phyloP scores from a whole-genome alignment of 1,284 basidiomycete genomes.

The Anthracocystis setariae region DNA sequence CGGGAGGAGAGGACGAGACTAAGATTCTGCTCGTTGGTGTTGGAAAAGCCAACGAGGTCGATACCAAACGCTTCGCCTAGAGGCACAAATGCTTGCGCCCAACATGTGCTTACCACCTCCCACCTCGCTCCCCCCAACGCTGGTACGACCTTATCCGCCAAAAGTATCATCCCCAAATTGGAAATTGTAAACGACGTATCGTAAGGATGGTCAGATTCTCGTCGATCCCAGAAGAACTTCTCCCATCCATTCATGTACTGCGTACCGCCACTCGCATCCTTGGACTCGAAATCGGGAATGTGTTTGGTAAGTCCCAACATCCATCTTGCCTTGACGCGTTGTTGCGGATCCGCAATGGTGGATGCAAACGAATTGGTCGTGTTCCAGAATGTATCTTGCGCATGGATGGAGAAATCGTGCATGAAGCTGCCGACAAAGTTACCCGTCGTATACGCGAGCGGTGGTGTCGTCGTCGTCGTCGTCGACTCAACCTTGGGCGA shows the following conservation, averaged over 20 bases:
- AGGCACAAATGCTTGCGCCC: conserved; percentile 20
- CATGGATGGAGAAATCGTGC: neutral
- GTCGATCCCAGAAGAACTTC: conserved; percentile 17
- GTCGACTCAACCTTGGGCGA: neutral
- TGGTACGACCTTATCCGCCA: neutral
- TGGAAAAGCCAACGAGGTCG: conserved; percentile 16
- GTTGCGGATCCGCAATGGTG: neutral
- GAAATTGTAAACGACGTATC: conserved; percentile 18
- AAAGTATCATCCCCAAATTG: conserved; percentile 24
- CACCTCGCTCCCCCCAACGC: neutral
- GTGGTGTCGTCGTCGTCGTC: neutral
- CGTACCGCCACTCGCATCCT: neutral
- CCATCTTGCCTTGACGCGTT: neutral
- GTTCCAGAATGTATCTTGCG: conserved; percentile 2
- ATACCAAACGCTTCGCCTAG: conserved; percentile 29
- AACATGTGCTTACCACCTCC: neutral
- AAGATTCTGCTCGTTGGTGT: neutral
- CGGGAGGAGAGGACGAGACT: conserved; percentile 11
- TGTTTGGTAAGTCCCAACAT: conserved; percentile 21
- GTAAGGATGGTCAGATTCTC: neutral
- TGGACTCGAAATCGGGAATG: conserved; percentile 28
- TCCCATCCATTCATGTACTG: conserved; percentile 31
- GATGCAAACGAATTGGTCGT: conserved; percentile 9
- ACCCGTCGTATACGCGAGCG: conserved; percentile 14
- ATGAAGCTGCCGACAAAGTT: conserved; percentile 28